These are phyloP conservation scores for Hypomontagnella monticulosa DNA, from an alignment of 495 filamentous ascomycete genomes.

Conservation along the genomic window DNA sequence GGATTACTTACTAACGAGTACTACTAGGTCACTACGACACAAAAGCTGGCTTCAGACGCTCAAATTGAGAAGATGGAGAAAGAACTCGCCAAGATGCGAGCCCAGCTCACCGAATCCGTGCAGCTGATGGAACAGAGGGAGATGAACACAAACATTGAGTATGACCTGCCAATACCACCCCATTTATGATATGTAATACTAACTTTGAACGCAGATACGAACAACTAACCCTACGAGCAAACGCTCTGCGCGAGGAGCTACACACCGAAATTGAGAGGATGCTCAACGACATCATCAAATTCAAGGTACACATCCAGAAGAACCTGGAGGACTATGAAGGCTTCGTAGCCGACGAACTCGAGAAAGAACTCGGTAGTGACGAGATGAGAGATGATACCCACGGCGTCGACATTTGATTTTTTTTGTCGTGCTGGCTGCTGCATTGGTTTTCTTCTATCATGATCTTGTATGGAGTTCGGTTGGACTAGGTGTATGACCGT, in stretches of 20 bases:
- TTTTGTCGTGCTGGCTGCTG: neutral
- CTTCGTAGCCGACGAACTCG: slow-evolving; percentile 89
- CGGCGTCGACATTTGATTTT: slow-evolving; percentile 39
- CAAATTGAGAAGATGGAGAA: slow-evolving; percentile 99
- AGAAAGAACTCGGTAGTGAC: slow-evolving; percentile 75
- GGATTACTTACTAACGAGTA: slow-evolving; percentile 32
- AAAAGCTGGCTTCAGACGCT: slow-evolving; percentile 85
- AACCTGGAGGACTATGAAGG: slow-evolving; percentile 90
- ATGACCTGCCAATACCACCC: slow-evolving; percentile 40
- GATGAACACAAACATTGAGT: slow-evolving; percentile 97
- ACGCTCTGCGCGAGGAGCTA: slow-evolving; percentile 87
- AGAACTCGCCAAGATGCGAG: slow-evolving; percentile 90
- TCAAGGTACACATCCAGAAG: slow-evolving; percentile 97
- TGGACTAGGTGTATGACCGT: slow-evolving; percentile 29
- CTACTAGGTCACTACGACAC: slow-evolving; percentile 74
- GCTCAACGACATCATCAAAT: slow-evolving; percentile 96
- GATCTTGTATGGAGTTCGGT: slow-evolving; percentile 33
- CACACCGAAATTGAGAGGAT: slow-evolving; percentile 96
- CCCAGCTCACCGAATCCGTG: slow-evolving; percentile 83
- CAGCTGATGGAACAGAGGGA: slow-evolving; percentile 94
- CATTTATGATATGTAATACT: slow-evolving; percentile 12
- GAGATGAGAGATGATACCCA: slow-evolving; percentile 56
- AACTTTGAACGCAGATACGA: slow-evolving; percentile 72
- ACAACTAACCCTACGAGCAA: slow-evolving; percentile 83
- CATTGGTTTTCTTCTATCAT: slow-evolving; percentile 9